Conservation (phyloP, 192 early-diverging fungal species). For the Pilaira anomala region DNA sequence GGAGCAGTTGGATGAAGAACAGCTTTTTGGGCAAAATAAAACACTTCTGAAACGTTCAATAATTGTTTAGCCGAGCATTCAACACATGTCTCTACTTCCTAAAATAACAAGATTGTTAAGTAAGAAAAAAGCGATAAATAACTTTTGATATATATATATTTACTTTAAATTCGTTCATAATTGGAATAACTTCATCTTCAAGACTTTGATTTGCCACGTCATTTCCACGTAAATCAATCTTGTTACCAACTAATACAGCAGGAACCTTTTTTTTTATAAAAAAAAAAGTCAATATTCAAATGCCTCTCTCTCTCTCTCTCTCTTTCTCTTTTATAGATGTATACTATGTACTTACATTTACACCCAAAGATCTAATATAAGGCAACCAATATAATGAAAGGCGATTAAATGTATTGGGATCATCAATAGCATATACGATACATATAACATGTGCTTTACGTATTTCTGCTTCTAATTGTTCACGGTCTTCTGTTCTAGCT, state of each 20-base stretch:
- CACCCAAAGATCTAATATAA: constrained; percentile 84
- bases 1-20: constrained; percentile 96
- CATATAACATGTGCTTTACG: constrained; percentile 97
- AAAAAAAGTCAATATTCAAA: background rate
- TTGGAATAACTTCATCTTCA: constrained; percentile 93
- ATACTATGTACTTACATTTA: constrained; percentile 64
- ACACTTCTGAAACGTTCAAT: constrained; percentile 97
- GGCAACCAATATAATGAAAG: constrained; percentile 91
- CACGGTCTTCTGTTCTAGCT: constrained; percentile 86
- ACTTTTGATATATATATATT: background rate
- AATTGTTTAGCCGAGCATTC: constrained; percentile 97
- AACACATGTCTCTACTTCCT: constrained; percentile 98
- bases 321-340: too few relatives aligned
- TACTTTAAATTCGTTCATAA: constrained; percentile 99
- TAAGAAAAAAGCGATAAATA: background rate
- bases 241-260: constrained; percentile 91
- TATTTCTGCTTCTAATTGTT: constrained; percentile 88
- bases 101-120: background rate
- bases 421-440: constrained; percentile 92
- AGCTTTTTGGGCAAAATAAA: constrained; percentile 99
- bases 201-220: constrained; percentile 79
- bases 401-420: constrained; percentile 80
- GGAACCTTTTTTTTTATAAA: constrained; percentile 62
- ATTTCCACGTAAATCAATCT: constrained; percentile 85
- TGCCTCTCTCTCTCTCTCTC: too few relatives aligned